Percentiles rank a stretch among this genome's conserved stretches.
Evolutionary conservation across 2,329 filamentous ascomycete genomes (phyloP).

Genomic region (Stemphylium lycopersici): DNA sequence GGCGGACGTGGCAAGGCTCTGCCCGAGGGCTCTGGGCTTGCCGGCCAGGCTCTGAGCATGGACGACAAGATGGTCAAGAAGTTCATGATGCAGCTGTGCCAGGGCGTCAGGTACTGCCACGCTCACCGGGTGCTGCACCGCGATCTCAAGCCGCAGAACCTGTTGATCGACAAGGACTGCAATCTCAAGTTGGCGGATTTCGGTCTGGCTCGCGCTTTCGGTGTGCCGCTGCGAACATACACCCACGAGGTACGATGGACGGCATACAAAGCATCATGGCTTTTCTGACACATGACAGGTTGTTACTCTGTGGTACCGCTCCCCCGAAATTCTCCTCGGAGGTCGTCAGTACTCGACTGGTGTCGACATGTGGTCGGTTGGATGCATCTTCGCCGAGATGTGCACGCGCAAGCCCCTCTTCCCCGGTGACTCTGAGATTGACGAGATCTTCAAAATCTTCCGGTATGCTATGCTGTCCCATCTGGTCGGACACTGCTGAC

Average conservation of each 20-base stretch:
- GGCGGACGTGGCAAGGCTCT: conserved; percentile 85
- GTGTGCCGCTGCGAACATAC: conserved; percentile 88
- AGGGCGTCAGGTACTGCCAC: conserved; percentile 87
- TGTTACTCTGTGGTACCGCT: conserved; percentile 91
- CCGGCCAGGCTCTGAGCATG: conserved; percentile 71
- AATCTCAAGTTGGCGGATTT: conserved; percentile 93
- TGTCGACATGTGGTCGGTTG: conserved; percentile 95
- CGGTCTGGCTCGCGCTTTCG: conserved; percentile 86
- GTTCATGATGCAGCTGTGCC: conserved; percentile 88
- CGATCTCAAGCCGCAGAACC: conserved; percentile 88
- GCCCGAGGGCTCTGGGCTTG: conserved; percentile 73
- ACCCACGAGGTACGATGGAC: conserved; percentile 74
- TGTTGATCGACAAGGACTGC: conserved; percentile 83
- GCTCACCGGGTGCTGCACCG: conserved; percentile 85
- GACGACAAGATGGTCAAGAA: conserved; percentile 85
- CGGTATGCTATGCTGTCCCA: conserved; percentile 75
- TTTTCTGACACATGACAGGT: conserved; percentile 58
- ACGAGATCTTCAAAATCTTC: conserved; percentile 96
- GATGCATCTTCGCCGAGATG: conserved; percentile 96
- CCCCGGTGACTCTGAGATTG: conserved; percentile 90
- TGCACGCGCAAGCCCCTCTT: conserved; percentile 92
- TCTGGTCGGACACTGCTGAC: conserved; percentile 50
- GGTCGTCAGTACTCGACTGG: conserved; percentile 92
- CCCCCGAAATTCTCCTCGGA: conserved; percentile 87
- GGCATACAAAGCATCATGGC: background rate